A percentile compares a stretch with the other conserved stretches of the same genome.
phyloP scores from a whole-genome alignment of 2,329 filamentous ascomycete species.

The Metarhizium humberi region DNA sequence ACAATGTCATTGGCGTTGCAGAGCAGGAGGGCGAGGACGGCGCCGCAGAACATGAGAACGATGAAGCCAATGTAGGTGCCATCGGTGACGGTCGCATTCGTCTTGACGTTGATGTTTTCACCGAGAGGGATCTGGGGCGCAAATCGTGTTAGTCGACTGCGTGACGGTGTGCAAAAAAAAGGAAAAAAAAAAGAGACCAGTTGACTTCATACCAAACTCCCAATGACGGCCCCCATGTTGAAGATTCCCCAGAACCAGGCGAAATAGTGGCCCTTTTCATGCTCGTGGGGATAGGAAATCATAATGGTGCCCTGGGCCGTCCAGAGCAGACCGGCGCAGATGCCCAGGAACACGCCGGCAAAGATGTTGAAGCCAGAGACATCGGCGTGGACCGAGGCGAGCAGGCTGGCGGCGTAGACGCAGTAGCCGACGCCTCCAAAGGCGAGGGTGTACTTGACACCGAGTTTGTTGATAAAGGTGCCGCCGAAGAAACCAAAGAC shows the following conservation, averaged over 20 bases:
- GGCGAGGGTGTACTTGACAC: slow-evolving; percentile 55
- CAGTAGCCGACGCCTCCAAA: slow-evolving; percentile 70
- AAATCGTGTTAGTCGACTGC: background rate
- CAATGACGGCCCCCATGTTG: slow-evolving; percentile 84
- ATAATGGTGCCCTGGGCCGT: slow-evolving; percentile 77
- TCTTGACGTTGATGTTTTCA: slow-evolving; percentile 52
- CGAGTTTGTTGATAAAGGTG: slow-evolving; percentile 67
- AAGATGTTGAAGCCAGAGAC: slow-evolving; percentile 42
- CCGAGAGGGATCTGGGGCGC: slow-evolving; percentile 48
- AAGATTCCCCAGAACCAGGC: slow-evolving; percentile 93
- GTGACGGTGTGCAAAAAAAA: background rate
- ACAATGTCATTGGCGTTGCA: slow-evolving; percentile 64
- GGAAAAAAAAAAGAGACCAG: background rate
- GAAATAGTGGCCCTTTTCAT: slow-evolving; percentile 79
- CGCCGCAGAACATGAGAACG: slow-evolving; percentile 68
- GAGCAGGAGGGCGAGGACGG: slow-evolving; percentile 58
- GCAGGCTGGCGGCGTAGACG: slow-evolving; percentile 60
- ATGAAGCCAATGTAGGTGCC: slow-evolving; percentile 87
- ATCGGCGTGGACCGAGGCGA: slow-evolving; percentile 59
- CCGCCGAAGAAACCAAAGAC: slow-evolving; percentile 60
- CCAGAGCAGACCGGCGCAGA: slow-evolving; percentile 75
- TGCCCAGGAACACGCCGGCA: slow-evolving; percentile 64
- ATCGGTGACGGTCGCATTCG: slow-evolving; percentile 46
- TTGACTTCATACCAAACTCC: slow-evolving; percentile 43
- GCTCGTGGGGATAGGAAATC: slow-evolving; percentile 80